Evolutionary conservation across 1,284 basidiomycete species (phyloP), one percentile per base, ranked within the genome.

Genomic region (Cutaneotrichosporon cutaneum): DNA sequence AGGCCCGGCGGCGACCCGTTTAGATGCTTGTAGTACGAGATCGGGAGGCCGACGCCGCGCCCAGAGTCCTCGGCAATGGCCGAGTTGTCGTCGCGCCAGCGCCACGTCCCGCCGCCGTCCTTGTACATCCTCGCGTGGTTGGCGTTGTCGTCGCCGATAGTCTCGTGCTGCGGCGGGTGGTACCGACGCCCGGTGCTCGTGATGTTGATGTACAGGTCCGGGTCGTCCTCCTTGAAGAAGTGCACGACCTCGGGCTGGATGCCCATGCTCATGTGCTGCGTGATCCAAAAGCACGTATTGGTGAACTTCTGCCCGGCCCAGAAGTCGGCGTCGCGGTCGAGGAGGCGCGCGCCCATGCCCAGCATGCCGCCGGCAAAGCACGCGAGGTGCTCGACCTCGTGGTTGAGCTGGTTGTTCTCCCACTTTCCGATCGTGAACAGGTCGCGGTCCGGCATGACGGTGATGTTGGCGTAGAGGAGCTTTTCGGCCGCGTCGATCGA

Each of bases 291-390:
- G 66, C 84, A 85, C 8, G 82, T 79, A 48, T 81, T 74, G 7
- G 83, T 83, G 67, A 83, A 72, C 18, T 72, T 65, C 55, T 74
- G 69, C 1, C 77, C 82, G 9, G 75, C 75, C 0, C 68, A 70
- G 66, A 84, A 67, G 67, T 85, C 84, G 13, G 74, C 55, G 1
- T 66, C 64, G 1, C 83, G 70, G 39, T 75, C 64, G n/a, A 85
- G 70, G 4, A 85, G 70, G 47, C 76, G 76, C 16, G 82, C 72
- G 6, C 84, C 83, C 33, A 85, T 75, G 3, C 81, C 83, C 3
- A 85, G 72, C 83, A 85, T 85, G 2, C 77, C 84, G 7, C 84
- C 84, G 1, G 81, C 81, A 66, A 84, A 85, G 69, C 83, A 84
- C 0, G 82, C 77, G 9, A 77, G 67, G 56, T 77, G 76, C 62